These are phyloP conservation scores for Chaetomiaceae sp. DNA, from an alignment of 2,329 filamentous ascomycete genomes.

Conservation along the genomic window DNA sequence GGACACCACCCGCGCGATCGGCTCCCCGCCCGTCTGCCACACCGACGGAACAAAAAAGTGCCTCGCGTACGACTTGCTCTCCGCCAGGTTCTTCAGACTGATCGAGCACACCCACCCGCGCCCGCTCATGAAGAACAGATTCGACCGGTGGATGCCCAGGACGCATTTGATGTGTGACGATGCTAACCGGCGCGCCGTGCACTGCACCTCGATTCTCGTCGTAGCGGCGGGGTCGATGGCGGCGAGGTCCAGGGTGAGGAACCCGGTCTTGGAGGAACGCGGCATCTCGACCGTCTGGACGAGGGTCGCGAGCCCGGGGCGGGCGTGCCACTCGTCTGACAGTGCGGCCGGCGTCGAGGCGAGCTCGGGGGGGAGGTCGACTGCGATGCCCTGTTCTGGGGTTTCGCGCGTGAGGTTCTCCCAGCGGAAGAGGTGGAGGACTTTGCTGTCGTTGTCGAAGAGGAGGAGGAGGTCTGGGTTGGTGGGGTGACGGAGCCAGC, in stretches of 20 bases:
- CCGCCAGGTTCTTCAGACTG: slow-evolving; percentile 12
- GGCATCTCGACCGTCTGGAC: slow-evolving; percentile 9
- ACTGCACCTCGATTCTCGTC: neutral
- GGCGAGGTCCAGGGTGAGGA: slow-evolving; percentile 14
- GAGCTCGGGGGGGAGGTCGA: slow-evolving; percentile 11
- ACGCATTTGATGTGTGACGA: slow-evolving; percentile 8
- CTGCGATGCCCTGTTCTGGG: slow-evolving; percentile 1
- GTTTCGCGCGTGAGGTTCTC: slow-evolving; percentile 7
- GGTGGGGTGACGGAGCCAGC: slow-evolving; percentile 19
- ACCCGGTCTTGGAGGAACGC: slow-evolving; percentile 7
- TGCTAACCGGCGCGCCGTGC: slow-evolving; percentile 2
- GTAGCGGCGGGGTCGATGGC: neutral
- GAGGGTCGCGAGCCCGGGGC: slow-evolving; percentile 5
- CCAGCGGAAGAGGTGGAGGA: slow-evolving; percentile 18
- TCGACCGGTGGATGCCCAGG: slow-evolving; percentile 19
- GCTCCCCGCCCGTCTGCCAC: slow-evolving; percentile 21
- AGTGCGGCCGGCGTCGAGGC: neutral
- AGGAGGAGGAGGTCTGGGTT: slow-evolving; percentile 12
- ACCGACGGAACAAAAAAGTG: slow-evolving; percentile 26
- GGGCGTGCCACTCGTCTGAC: slow-evolving; percentile 16
- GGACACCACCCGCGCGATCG: slow-evolving; percentile 15
- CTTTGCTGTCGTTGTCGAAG: slow-evolving; percentile 5
- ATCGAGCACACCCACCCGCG: slow-evolving; percentile 26
- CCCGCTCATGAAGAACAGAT: slow-evolving; percentile 20
- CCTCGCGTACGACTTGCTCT: slow-evolving; percentile 13